Base-by-base conservation (phyloP, 495 filamentous ascomycete genomes). In the Penicillium lagena region DNA sequence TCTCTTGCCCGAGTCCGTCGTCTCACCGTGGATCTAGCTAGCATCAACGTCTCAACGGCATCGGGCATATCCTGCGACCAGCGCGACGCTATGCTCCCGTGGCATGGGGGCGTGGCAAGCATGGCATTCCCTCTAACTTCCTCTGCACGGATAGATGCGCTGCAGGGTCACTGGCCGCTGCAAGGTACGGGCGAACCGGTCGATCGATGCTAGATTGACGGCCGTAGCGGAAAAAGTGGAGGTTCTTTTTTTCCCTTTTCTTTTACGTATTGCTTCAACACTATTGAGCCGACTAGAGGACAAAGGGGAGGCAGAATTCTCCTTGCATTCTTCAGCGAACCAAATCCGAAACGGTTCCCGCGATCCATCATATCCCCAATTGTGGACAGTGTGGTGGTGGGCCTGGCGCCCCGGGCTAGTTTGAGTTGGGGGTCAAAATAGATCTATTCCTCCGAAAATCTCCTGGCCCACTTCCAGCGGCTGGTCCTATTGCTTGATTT, bases 141-240 rank as follows among this genome's bases (percentile, higher is more conserved):
- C 15, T 47, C 54, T 54, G 54, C 56, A 57, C 56, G 50, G 56
- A 57, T 50, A 43, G 34, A 34, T 37, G 39, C 40, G 38, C 48
- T 55, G 57, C 57, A 60, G 54, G 50, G 54, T 56, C 48, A 52
- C 42, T 59, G 6, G 44, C 48, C 46, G 41, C 50, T 60, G 57
- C 57, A 60, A 60, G 57, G 57, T 60, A 60, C 57, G 51, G 57
- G 47, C 48, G 54, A 58, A 60, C 57, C 54, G 50, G 57, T 60
- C 48, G 51, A 60, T 60, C 54, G 46, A 45, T 34, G 32, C 4
- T 2, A 10, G n/a, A 34, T 34, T 34, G 32, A 34, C 32, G 7
- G 32, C 3, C 4, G n/a, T 34, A 10, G n/a, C 3, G n/a, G 7
- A 34, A 12, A 12, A 39, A 29, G 37, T 39, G 37, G 37, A 39